Evolutionary conservation across 2,329 filamentous ascomycete species (phyloP).

Genomic region (Paracamarosporium sp.): DNA sequence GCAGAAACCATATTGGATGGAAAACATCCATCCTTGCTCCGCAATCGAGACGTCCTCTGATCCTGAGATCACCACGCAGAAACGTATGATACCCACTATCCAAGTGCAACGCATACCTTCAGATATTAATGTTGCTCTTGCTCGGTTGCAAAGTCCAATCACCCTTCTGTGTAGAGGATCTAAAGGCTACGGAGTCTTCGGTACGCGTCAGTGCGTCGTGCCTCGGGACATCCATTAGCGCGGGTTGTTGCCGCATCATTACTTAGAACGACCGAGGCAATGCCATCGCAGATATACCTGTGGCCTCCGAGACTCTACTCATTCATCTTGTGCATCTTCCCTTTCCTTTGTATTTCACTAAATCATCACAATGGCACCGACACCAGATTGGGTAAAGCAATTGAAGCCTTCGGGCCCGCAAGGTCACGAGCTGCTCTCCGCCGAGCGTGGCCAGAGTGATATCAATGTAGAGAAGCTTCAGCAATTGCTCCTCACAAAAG

Average conservation of each 20-base stretch:
- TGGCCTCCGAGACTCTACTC: slow-evolving; percentile 6
- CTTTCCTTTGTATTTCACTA: slow-evolving; percentile 5
- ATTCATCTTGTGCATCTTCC: slow-evolving; percentile 15
- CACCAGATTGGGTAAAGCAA: slow-evolving; percentile 71
- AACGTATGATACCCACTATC: too few species aligned
- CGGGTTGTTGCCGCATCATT: neutral
- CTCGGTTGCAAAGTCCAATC: neutral
- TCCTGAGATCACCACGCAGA: neutral
- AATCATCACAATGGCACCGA: slow-evolving; percentile 41
- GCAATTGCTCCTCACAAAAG: slow-evolving; percentile 72
- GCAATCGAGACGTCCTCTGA: too few species aligned
- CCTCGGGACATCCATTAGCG: slow-evolving; percentile 4
- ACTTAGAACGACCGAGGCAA: neutral
- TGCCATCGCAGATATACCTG: neutral
- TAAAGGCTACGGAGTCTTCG: neutral
- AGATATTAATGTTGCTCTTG: too few species aligned
- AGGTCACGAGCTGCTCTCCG: slow-evolving; percentile 71
- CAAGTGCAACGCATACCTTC: neutral
- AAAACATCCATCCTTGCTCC: too few species aligned
- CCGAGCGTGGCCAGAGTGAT: slow-evolving; percentile 72
- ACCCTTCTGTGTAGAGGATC: neutral
- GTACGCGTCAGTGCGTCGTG: neutral
- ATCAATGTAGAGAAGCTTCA: slow-evolving; percentile 72
- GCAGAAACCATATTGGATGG: too few species aligned
- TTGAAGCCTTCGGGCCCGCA: slow-evolving; percentile 71